Evolutionary conservation across 2,329 filamentous ascomycete species (phyloP), one percentile per base, ranked within the genome.

Genomic region (Lecanicillium sp.): DNA sequence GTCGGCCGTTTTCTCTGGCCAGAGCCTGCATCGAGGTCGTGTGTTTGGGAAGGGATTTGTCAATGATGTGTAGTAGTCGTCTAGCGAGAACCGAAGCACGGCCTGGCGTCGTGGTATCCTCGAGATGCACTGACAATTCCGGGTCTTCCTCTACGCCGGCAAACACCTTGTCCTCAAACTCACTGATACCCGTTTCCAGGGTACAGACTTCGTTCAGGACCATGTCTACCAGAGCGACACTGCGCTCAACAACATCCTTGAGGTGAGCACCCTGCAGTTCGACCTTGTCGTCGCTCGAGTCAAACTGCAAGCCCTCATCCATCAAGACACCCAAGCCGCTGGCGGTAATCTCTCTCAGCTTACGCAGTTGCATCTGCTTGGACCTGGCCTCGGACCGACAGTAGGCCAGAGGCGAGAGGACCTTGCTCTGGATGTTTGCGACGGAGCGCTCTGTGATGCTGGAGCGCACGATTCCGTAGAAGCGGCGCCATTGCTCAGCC

Each of bases 251-350:
- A 10, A 84, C 77, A 27, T 77, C 77, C 58, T 88, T 92, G 58
- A 75, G 72, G 45, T 76, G 71, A 32, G 63, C 58, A 39, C 69
- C 61, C 25, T 69, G 64, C 14, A 64, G 64, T 37, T 69, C 67
- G 29, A 68, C 67, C 36, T 77, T 72, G 29, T 81, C 75, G 13
- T 81, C 77, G 19, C 71, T 71, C 15, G 73, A 66, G 31, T 74
- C 74, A 49, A 86, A 79, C 36, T 78, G 79, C 34, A 96, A 66
- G 3, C 86, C 88, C 55, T 95, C 87, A 40, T 90, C 87, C 49
- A 96, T 81, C 18, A 98, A 66, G 4, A 96, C 77, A 13, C 92
- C 92, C 4, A 97, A 69, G 2, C 87, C 86, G 52, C 86, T 89
- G 2, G 90, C 87, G 40, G 87, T 88, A 60, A 90, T 79, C 53